A percentile compares a stretch with the other conserved stretches of the same genome.
These are phyloP conservation scores for Pseudocercospora pini-densiflorae DNA, from an alignment of 2,329 filamentous ascomycete genomes.

Conservation along the genomic window DNA sequence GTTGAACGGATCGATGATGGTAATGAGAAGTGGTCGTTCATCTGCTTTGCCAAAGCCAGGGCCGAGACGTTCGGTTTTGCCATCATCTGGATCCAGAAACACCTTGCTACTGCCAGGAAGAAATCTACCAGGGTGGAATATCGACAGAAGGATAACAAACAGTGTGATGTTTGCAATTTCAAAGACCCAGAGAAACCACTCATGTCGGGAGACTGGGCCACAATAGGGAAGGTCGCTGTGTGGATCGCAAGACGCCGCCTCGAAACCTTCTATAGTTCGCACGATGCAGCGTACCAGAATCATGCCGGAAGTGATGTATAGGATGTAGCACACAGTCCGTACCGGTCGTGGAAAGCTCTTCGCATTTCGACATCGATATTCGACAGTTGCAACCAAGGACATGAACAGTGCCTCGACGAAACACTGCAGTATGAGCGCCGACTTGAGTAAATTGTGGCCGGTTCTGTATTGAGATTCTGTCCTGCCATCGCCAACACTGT, in stretches of 20 bases:
- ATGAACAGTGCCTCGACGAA: constrained; percentile 56
- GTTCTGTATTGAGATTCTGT: constrained; percentile 43
- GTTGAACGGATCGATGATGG: constrained; percentile 39
- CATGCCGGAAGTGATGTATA: constrained; percentile 56
- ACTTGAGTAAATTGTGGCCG: constrained; percentile 54
- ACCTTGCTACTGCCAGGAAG: constrained; percentile 56
- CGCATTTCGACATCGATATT: constrained; percentile 45
- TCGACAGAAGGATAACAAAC: constrained; percentile 57
- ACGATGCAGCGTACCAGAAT: constrained; percentile 57
- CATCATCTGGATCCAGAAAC: constrained; percentile 55
- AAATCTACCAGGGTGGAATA: constrained; percentile 56
- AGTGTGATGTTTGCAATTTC: constrained; percentile 57
- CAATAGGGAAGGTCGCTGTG: constrained; percentile 33
- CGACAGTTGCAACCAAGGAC: constrained; percentile 51
- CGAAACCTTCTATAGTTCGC: constrained; percentile 57
- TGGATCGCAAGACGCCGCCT: constrained; percentile 27
- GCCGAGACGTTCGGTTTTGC: constrained; percentile 51
- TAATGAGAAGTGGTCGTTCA: constrained; percentile 32
- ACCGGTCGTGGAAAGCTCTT: constrained; percentile 49
- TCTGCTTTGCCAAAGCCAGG: constrained; percentile 37
- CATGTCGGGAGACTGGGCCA: constrained; percentile 47
- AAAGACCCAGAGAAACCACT: constrained; percentile 61
- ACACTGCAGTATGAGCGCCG: constrained; percentile 57
- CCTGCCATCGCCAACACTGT: constrained; percentile 49
- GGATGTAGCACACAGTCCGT: constrained; percentile 48